phyloP scores from a whole-genome alignment of 2,329 filamentous ascomycete genomes.

The Acrocalymma vagum region DNA sequence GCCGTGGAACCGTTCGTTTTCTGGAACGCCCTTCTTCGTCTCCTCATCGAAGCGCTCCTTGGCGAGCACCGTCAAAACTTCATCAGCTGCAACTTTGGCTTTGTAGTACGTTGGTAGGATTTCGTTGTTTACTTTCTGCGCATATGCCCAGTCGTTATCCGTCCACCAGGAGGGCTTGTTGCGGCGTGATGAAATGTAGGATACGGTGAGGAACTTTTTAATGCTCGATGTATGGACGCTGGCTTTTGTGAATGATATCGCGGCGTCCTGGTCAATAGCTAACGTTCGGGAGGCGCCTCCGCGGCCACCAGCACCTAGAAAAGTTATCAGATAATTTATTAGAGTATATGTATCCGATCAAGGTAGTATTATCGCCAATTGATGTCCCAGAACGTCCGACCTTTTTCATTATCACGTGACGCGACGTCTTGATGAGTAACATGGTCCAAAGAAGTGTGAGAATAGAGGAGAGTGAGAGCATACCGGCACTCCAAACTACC shows the following conservation, averaged over 20 bases:
- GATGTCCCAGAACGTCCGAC: no score
- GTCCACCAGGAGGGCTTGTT: slow-evolving; percentile 60
- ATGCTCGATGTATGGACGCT: slow-evolving; percentile 55
- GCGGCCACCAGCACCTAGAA: slow-evolving; percentile 64
- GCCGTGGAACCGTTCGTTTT: slow-evolving; percentile 53
- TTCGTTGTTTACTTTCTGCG: slow-evolving; percentile 58
- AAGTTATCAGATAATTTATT: not conserved
- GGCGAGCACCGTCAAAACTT: slow-evolving; percentile 59
- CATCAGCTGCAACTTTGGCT: slow-evolving; percentile 65
- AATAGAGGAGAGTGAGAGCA: no score
- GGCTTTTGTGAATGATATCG: slow-evolving; percentile 62
- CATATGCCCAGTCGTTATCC: slow-evolving; percentile 55
- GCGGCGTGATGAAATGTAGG: slow-evolving; percentile 61
- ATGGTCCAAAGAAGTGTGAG: not conserved
- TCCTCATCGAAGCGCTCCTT: slow-evolving; percentile 40
- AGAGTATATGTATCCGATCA: not conserved
- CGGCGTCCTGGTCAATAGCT: slow-evolving; percentile 63
- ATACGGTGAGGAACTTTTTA: slow-evolving; percentile 64
- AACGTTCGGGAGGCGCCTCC: slow-evolving; percentile 60
- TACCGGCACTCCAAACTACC: slow-evolving; percentile 74
- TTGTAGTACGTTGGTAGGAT: slow-evolving; percentile 61
- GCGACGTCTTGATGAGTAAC: no score
- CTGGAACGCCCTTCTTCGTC: slow-evolving; percentile 30
- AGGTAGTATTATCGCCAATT: no score
- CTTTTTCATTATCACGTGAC: no score